Conservation (phyloP, 2,329 filamentous ascomycete species). For the Diaporthe caulivora region DNA sequence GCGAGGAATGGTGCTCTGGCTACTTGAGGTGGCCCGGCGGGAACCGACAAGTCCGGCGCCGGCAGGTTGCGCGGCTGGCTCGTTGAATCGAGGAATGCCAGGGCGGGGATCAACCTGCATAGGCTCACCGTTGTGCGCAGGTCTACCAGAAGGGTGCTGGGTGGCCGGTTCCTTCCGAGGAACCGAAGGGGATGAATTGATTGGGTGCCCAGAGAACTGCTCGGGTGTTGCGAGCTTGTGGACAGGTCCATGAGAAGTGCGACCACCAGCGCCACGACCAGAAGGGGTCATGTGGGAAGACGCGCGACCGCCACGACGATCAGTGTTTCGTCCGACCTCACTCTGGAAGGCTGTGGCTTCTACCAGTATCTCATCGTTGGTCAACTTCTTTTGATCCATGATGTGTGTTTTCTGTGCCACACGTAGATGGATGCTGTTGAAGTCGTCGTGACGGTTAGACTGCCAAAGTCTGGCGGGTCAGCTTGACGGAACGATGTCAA, state of each 20-base stretch:
- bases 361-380: not conserved
- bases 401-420: not conserved
- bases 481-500: not conserved
- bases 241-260: not conserved
- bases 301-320: not conserved
- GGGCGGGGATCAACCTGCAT: constrained; percentile 1
- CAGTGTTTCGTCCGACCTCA: not conserved
- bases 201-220: constrained; percentile 2
- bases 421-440: not conserved
- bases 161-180: not conserved
- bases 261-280: constrained; percentile 3
- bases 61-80: not conserved
- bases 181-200: not conserved
- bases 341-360: not conserved
- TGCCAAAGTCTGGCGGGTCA: not conserved
- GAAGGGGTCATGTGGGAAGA: not conserved
- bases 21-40: not conserved
- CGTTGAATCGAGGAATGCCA: not conserved
- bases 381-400: not conserved
- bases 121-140: not conserved
- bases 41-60: not conserved
- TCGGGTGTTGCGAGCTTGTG: constrained; percentile 9
- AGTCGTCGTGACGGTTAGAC: not conserved
- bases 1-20: not conserved
- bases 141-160: not conserved